A percentile compares a stretch with the other conserved stretches of the same genome.
phyloP scores from a whole-genome alignment of 208 protist genomes.

The Leishmania turanica region DNA sequence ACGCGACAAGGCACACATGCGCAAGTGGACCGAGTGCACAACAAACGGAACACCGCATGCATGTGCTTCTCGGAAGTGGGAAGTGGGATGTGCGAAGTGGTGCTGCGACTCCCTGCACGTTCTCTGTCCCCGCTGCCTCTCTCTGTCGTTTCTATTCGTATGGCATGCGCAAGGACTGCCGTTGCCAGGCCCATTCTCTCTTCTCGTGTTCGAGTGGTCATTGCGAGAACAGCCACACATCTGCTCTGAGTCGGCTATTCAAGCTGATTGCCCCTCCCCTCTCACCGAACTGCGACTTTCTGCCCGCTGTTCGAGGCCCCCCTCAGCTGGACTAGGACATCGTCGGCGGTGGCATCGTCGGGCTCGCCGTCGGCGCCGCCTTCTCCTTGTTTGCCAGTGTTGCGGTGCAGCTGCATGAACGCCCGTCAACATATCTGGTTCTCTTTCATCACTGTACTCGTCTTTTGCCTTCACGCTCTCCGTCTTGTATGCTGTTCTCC shows the following conservation, averaged over 20 bases:
- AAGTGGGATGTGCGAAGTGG: not conserved
- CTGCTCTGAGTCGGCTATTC: not conserved
- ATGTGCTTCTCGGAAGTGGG: not conserved
- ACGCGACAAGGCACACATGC: not conserved
- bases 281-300: not conserved
- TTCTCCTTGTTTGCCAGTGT: slow-evolving; percentile 38
- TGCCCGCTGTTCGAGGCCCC: not conserved
- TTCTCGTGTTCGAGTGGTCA: not conserved
- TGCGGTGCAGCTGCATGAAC: not conserved
- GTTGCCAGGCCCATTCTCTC: not conserved
- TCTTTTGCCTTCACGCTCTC: not conserved
- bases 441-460: not conserved
- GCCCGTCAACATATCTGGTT: not conserved
- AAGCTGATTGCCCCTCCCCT: not conserved
- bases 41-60: not conserved
- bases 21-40: not conserved
- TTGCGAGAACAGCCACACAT: not conserved
- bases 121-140: not conserved
- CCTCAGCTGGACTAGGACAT: slow-evolving; percentile 35
- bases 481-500: not conserved
- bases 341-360: slow-evolving; percentile 40
- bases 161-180: not conserved
- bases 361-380: slow-evolving; percentile 42
- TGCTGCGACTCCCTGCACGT: not conserved
- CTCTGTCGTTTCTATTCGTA: not conserved